These are phyloP conservation scores for Curvularia hawaiiensis DNA, from an alignment of 2,329 filamentous ascomycete species.

Conservation along the genomic window DNA sequence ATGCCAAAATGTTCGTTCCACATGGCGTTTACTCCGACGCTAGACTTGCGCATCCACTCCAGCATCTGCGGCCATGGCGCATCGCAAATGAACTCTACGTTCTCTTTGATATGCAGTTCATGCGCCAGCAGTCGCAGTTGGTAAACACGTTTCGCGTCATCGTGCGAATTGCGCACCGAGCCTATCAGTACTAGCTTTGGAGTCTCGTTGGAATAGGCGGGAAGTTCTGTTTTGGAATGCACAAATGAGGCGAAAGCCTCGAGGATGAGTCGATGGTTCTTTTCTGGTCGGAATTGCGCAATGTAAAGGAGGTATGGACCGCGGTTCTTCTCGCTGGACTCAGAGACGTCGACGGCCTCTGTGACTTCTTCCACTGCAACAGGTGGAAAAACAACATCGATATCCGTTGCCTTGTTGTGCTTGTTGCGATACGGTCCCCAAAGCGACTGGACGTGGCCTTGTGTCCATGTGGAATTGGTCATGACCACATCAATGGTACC, in stretches of 20 bases:
- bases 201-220: slow-evolving; percentile 52
- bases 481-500: slow-evolving; percentile 89
- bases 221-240: slow-evolving; percentile 32
- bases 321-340: slow-evolving; percentile 70
- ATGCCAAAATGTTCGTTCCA: slow-evolving; percentile 99
- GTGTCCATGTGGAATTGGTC: slow-evolving; percentile 97
- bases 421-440: slow-evolving; percentile 65
- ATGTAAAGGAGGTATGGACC: slow-evolving; percentile 85
- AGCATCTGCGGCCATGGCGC: slow-evolving; percentile 88
- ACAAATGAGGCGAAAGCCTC: slow-evolving; percentile 82
- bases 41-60: slow-evolving; percentile 75
- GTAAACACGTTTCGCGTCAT: slow-evolving; percentile 83
- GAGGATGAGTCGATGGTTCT: slow-evolving; percentile 89
- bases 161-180: slow-evolving; percentile 81
- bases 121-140: slow-evolving; percentile 84
- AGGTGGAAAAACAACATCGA: slow-evolving; percentile 85
- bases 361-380: slow-evolving; percentile 88
- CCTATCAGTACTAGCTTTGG: slow-evolving; percentile 84
- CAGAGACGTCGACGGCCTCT: slow-evolving; percentile 72
- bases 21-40: slow-evolving; percentile 95
- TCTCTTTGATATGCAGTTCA: slow-evolving; percentile 78
- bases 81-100: slow-evolving; percentile 87
- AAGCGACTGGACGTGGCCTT: slow-evolving; percentile 72
- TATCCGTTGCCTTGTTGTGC: slow-evolving; percentile 58
- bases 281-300: slow-evolving; percentile 95